Evolutionary conservation across 495 filamentous ascomycete species (phyloP), one percentile per base, ranked within the genome.

Genomic region (Letharia columbiana): DNA sequence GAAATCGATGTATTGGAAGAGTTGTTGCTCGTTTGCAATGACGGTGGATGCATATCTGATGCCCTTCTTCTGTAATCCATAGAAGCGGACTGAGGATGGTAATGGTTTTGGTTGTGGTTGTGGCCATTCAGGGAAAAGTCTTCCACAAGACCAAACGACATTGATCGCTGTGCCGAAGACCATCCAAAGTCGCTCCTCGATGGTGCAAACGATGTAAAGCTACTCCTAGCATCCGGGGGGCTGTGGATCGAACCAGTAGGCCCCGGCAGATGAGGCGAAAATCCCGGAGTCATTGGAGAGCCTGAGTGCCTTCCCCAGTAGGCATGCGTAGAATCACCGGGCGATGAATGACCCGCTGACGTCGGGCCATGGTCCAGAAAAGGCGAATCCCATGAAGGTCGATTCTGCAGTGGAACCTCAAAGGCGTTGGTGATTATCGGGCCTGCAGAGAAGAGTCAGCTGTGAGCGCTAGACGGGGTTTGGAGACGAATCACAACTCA

Each of bases 41-140:
- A 72, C 40, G 69, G 69, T 40, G 71, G 69, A 66, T 68, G 67
- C 71, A 72, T 67, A n/a, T 71, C 64, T 8, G 71, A 67, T 28
- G 67, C 57, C 15, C 64, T 64, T 18, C 71, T 64, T 41, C 71
- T 61, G 39, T 63, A 64, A 28, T 71, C 71, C 50, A 69, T 61
- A 8, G 60, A 57, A 18, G 64, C 9, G 10, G 70, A 41, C n/a
- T 61, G 62, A 28, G 67, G 54, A 58, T 61, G 67, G 58, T 67
- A 67, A 50, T 44, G 61, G 39, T 68, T 70, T 17, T 67, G 71
- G 39, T 66, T 69, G 41, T 62, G 69, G 49, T 67, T 69, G 41
- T 62, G 69, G 49, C 66, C 69, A 31, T 49, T 64, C 18, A 62
- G 49, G 18, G 56, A 63, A 39, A 67, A 41, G 39, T 73, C 71